These are phyloP conservation scores for Trypanosoma platydactyli DNA, from an alignment of 208 protist genomes.

Conservation along the genomic window DNA sequence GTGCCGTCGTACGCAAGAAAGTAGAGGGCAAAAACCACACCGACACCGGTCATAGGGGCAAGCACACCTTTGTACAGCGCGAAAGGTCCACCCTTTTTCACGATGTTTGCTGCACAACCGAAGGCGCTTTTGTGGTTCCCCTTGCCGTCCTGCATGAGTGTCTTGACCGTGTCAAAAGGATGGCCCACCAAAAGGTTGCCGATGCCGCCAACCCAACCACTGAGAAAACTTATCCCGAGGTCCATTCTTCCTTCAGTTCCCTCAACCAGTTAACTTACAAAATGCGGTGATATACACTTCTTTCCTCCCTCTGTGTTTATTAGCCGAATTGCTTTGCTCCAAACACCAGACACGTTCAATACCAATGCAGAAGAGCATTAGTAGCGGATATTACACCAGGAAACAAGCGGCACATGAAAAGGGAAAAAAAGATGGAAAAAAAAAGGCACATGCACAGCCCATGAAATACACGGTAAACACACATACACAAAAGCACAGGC, in stretches of 20 bases:
- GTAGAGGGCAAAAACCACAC: constrained; percentile 37
- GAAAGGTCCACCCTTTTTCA: constrained; percentile 26
- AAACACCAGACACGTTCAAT: neutral
- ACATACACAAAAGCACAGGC: constrained; percentile 12
- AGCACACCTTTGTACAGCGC: constrained; percentile 46
- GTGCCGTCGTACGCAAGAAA: constrained; percentile 45
- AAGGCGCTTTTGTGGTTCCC: constrained; percentile 16
- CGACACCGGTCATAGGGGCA: constrained; percentile 34
- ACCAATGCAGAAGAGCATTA: neutral
- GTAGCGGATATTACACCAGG: neutral
- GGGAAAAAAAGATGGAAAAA: neutral
- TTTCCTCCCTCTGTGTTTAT: neutral
- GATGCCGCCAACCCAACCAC: constrained; percentile 43
- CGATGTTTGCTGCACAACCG: constrained; percentile 15
- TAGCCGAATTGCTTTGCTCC: neutral
- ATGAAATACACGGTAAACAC: neutral
- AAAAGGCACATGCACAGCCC: neutral
- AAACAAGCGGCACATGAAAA: no score
- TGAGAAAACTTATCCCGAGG: constrained; percentile 28
- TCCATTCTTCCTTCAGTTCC: constrained; percentile 23
- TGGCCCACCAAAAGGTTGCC: constrained; percentile 34
- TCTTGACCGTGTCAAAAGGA: constrained; percentile 66
- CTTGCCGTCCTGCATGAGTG: constrained; percentile 40
- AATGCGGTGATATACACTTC: constrained; percentile 5
- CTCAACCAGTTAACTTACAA: neutral